phyloP scores from a whole-genome alignment of 2,329 filamentous ascomycete genomes.

The Aureobasidium pullulans region DNA sequence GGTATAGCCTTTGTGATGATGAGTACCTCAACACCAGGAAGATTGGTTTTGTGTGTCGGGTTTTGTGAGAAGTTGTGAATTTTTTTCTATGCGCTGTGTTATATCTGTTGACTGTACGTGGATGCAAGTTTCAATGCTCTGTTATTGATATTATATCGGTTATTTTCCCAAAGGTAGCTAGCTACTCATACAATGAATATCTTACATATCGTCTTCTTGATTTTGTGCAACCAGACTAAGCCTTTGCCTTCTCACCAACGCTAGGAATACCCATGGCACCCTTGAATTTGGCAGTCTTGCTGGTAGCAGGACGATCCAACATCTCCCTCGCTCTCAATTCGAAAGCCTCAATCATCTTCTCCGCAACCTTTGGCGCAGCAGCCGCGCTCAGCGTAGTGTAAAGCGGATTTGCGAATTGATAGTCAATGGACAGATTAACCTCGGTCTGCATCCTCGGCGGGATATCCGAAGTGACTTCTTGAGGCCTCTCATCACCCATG shows the following conservation, averaged over 20 bases:
- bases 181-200: no score
- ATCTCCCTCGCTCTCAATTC: conserved; percentile 66
- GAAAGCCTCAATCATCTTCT: conserved; percentile 88
- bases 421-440: conserved; percentile 69
- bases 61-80: no score
- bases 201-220: no score
- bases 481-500: conserved; percentile 19
- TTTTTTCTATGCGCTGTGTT: no score
- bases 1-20: no score
- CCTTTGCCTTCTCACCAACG: not conserved
- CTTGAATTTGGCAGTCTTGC: not conserved
- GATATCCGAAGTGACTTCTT: conserved; percentile 36
- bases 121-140: no score
- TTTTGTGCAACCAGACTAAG: no score
- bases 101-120: no score
- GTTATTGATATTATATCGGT: no score
- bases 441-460: conserved; percentile 51
- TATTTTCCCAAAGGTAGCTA: no score
- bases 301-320: conserved; percentile 20
- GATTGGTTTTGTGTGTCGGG: no score
- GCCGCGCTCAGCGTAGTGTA: conserved; percentile 76
- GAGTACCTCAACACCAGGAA: no score
- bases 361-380: conserved; percentile 76
- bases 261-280: not conserved
- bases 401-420: conserved; percentile 80